These are phyloP conservation scores for Blepharisma undulans DNA, from an alignment of 169 alveolate species.

Conservation along the genomic window DNA sequence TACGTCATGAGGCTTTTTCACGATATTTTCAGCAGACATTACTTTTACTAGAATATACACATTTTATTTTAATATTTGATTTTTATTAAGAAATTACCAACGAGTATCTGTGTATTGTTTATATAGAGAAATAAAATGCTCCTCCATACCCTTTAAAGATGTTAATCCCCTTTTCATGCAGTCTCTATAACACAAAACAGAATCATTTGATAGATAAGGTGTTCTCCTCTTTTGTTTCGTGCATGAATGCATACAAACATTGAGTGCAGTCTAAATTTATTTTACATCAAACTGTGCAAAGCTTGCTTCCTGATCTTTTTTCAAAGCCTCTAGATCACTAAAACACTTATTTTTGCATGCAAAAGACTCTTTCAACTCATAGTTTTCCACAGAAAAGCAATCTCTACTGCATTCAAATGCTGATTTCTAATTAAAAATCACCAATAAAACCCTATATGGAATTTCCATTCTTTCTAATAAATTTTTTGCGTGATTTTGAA, in stretches of 20 bases:
- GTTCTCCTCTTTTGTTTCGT: not conserved
- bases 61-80: not conserved
- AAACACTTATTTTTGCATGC: not conserved
- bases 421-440: not conserved
- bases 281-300: conserved; percentile 1
- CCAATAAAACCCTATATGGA: not conserved
- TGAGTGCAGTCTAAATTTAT: not conserved
- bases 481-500: not conserved
- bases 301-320: not conserved
- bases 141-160: not conserved
- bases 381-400: not conserved
- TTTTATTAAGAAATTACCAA: not conserved
- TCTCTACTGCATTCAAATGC: conserved; percentile 12
- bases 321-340: not conserved
- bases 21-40: not conserved
- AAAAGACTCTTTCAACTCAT: not conserved
- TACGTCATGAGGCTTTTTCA: not conserved
- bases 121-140: not conserved
- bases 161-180: not conserved
- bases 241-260: not conserved
- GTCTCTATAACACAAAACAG: not conserved
- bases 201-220: not conserved
- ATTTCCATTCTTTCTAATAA: not conserved
- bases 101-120: not conserved
- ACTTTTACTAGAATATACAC: not conserved